Base-by-base conservation (phyloP, 805 yeast genomes). In the Pichia rugopelliculosa region DNA sequence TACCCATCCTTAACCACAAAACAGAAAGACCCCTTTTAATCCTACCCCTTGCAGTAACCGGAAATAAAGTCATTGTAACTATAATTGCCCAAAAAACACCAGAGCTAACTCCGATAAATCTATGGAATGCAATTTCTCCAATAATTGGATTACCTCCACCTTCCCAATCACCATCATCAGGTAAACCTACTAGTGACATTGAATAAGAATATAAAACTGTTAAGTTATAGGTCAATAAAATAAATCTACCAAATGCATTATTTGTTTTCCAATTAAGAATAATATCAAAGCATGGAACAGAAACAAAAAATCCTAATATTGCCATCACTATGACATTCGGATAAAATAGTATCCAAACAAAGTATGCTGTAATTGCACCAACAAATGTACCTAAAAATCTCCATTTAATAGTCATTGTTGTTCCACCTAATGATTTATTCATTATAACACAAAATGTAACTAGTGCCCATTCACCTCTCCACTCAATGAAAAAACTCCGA, bases 391-490 rank as follows among this genome's bases (percentile, higher is more conserved):
- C 96, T 23, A 82, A 51, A 47, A 87, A 71, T 56, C 86, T 68
- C 84, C 85, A 81, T 54, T 80, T 80, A 5, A 80, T 81, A 0
- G 93, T 83, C 80, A 82, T 78, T 11, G 86, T 76, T 0, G 95
- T 87, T 0, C 95, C 95, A 10, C 96, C 96, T 6, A 86, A 67
- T 0, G 90, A 82, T 57, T 85, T 85, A 56, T 83, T 84, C 91
- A 87, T 86, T 69, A 87, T 84, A 47, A 87, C 82, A 56, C 87
- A 80, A 55, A 79, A 87, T 0, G 89, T 81, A n/a, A 84, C 85
- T 36, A 87, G 65, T 0, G 88, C 81, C 96, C 96, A 87, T 60
- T 87, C 96, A 15, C 84, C 83, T 53, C 90, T 67, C 88, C 87
- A 85, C 38, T 70, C 72, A 41, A 67, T 73, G 56, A 86, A 87